Evolutionary conservation across 2,329 filamentous ascomycete genomes (phyloP).

Genomic region (Penicillium aurantiogriseum): DNA sequence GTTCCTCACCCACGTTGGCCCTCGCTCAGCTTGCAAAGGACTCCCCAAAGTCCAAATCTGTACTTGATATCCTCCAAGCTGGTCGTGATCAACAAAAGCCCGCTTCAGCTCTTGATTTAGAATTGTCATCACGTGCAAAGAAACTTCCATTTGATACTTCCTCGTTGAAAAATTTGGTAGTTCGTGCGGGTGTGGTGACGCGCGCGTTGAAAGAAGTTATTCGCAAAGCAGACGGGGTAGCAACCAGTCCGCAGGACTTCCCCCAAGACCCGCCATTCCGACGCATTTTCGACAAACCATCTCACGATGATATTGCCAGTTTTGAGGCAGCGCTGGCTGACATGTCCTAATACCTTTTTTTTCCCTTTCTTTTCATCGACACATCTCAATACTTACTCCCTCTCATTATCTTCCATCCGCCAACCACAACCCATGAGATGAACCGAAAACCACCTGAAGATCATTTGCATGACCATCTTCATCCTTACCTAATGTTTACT

Average conservation of each 20-base stretch:
- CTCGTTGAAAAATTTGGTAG: constrained; percentile 61
- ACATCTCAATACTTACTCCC: constrained; percentile 5
- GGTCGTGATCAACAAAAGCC: constrained; percentile 39
- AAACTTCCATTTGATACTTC: constrained; percentile 67
- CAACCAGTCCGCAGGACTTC: constrained; percentile 30
- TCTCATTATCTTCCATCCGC: constrained; percentile 12
- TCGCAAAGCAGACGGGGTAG: constrained; percentile 50
- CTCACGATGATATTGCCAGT: constrained; percentile 33
- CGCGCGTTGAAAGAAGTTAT: constrained; percentile 51
- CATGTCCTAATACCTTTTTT: constrained; percentile 13
- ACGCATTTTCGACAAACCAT: constrained; percentile 48
- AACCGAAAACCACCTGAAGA: constrained; percentile 8
- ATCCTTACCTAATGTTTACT: constrained; percentile 8
- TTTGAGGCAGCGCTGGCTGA: constrained; percentile 30
- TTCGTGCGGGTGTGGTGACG: constrained; percentile 50
- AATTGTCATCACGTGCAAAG: constrained; percentile 31
- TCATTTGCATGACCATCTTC: constrained; percentile 15
- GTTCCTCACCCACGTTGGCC: constrained; percentile 27
- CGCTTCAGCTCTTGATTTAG: constrained; percentile 24
- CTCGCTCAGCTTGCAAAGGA: constrained; percentile 52
- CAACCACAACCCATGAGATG: constrained; percentile 11
- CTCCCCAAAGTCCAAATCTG: constrained; percentile 60
- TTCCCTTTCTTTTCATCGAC: not conserved
- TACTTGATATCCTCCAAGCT: constrained; percentile 60
- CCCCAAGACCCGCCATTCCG: constrained; percentile 47